Evolutionary conservation across 768 basidiomycete species (phyloP).

Genomic region (Cystobasidium onofrii): DNA sequence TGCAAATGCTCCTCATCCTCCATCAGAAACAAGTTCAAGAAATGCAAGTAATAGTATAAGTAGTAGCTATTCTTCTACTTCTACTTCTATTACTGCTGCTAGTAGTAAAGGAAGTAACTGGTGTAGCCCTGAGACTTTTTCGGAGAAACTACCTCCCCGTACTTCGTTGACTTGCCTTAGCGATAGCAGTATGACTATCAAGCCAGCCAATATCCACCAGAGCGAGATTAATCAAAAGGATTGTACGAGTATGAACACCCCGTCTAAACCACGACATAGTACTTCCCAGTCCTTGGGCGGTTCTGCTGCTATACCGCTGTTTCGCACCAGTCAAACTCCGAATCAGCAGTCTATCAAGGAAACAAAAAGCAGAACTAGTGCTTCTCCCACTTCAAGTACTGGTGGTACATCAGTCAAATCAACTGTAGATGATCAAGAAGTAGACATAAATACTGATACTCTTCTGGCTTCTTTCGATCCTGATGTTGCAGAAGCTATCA

Average conservation of each 20-base stretch:
- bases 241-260: no score
- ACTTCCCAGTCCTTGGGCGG: neutral
- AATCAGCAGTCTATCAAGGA: neutral
- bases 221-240: no score
- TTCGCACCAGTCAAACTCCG: neutral
- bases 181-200: neutral
- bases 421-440: neutral
- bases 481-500: neutral
- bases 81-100: neutral
- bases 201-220: no score
- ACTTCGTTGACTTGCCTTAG: neutral
- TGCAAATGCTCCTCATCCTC: neutral
- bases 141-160: neutral
- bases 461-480: constrained; percentile 1
- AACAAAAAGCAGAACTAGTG: neutral
- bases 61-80: neutral
- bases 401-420: neutral
- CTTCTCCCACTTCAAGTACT: neutral
- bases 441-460: neutral
- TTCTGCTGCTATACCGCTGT: neutral
- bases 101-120: neutral
- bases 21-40: neutral
- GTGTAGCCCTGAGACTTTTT: neutral
- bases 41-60: neutral
- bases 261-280: neutral